phyloP scores from a whole-genome alignment of 148 eudicot genomes.

The Amaranthus cruentus region DNA sequence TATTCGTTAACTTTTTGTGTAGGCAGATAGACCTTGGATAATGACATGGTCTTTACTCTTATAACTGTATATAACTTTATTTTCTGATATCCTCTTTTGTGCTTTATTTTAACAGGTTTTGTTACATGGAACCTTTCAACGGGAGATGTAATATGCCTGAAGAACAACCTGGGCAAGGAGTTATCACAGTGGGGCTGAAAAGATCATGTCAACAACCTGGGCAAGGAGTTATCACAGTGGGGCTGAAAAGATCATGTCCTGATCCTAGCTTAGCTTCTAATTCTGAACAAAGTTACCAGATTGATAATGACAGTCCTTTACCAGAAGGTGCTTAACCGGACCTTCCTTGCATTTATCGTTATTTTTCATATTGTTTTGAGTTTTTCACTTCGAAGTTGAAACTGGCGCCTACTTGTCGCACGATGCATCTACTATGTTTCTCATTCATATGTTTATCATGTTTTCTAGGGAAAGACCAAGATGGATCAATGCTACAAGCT shows the following conservation, averaged over 20 bases:
- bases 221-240: constrained; percentile 50
- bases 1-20: too few species aligned
- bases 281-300: constrained; percentile 6
- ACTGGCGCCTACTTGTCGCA: too few species aligned
- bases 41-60: too few species aligned
- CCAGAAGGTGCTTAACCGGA: constrained; percentile 15
- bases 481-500: not conserved
- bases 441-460: not conserved
- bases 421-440: not conserved
- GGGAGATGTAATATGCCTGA: constrained; percentile 55
- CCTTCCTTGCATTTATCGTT: not conserved
- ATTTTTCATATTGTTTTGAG: too few species aligned
- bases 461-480: constrained; percentile 21
- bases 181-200: constrained; percentile 47
- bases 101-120: constrained; percentile 42
- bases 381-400: too few species aligned
- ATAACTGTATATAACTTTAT: too few species aligned
- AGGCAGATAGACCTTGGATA: too few species aligned
- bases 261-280: constrained; percentile 12
- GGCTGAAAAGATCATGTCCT: constrained; percentile 36
- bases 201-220: constrained; percentile 39
- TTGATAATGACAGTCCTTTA: not conserved
- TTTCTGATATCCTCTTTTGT: not conserved
- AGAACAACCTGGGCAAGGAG: constrained; percentile 41
- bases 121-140: constrained; percentile 64